Conservation (phyloP, 257 asterid genomes). For the Coffea eugenioides region DNA sequence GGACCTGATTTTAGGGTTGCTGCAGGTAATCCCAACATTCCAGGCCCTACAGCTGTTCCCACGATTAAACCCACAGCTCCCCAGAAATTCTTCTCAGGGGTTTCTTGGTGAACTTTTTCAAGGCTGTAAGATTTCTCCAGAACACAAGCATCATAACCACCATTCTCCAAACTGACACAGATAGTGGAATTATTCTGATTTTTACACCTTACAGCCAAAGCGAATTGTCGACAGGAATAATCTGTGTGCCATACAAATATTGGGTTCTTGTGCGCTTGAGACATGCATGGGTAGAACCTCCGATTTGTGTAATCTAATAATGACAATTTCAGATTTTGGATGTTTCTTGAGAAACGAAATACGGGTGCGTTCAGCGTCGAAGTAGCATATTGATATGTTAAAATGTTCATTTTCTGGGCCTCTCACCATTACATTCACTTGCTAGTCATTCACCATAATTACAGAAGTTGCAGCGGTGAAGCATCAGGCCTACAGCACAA, state of each 20-base stretch:
- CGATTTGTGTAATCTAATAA: neutral
- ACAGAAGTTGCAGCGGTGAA: neutral
- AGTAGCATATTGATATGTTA: neutral
- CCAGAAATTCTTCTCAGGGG: constrained; percentile 34
- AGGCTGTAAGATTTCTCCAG: constrained; percentile 6
- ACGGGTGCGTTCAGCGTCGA: neutral
- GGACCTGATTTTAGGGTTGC: constrained; percentile 37
- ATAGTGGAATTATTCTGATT: neutral
- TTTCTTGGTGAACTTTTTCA: constrained; percentile 1
- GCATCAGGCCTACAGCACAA: neutral
- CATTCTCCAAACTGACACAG: neutral
- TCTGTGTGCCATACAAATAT: neutral
- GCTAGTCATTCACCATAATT: neutral
- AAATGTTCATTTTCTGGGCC: neutral
- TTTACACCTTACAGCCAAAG: neutral
- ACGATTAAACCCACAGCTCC: constrained; percentile 39
- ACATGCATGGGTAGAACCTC: neutral
- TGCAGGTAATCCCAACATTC: constrained; percentile 44
- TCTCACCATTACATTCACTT: neutral
- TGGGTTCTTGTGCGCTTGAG: neutral
- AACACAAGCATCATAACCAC: neutral
- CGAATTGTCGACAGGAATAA: neutral
- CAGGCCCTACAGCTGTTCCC: constrained; percentile 44
- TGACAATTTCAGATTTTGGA: neutral
- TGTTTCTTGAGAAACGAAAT: neutral